Evolutionary conservation across 345 rosid genomes (phyloP), one percentile per base, ranked within the genome.

Genomic region (Salix caprea): DNA sequence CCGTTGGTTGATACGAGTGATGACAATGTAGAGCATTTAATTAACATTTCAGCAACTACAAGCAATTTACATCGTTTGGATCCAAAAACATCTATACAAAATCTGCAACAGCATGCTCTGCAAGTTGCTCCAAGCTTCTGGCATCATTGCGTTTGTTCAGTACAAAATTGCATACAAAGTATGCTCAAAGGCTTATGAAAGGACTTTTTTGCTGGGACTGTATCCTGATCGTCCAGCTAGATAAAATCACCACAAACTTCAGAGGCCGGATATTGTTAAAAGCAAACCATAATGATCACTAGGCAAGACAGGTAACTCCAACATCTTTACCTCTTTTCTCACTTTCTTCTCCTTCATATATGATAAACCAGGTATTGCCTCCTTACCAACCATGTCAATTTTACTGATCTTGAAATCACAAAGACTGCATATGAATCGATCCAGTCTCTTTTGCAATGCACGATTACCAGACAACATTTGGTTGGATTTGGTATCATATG

Each of bases 231-330:
- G 26, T 28, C 67, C 40, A 16, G n/a, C 14, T 32, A 9, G 42
- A 39, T 39, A n/a, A 48, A 74, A 68, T 30, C 37, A 19, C n/a
- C 9, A 26, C 52, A 60, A 44, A 64, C 62, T 65, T 77, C 77
- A 87, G 78, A 28, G 32, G 39, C 72, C 74, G 28, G 81, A 82
- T 80, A 96, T 74, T 34, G 98, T 91, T 71, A 96, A 84, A 73
- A 96, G 92, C 87, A 96, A 80, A 56, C 98, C 99, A 68, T 90
- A 96, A 78, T 96, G 99, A 82, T 96, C 97, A 54, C 99, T 93
- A 18, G 99, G 98, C 83, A 93, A 80, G 80, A 96, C 98, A 2
- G 99, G 99, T 39, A 96, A 94, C 83, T 86, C 91, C 76, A 96
- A 67, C 78, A 36, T 64, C 82, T 88, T 87, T 23, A 81, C 70